phyloP scores from a whole-genome alignment of 257 asterid species.

The Primulina huaijiensis region DNA sequence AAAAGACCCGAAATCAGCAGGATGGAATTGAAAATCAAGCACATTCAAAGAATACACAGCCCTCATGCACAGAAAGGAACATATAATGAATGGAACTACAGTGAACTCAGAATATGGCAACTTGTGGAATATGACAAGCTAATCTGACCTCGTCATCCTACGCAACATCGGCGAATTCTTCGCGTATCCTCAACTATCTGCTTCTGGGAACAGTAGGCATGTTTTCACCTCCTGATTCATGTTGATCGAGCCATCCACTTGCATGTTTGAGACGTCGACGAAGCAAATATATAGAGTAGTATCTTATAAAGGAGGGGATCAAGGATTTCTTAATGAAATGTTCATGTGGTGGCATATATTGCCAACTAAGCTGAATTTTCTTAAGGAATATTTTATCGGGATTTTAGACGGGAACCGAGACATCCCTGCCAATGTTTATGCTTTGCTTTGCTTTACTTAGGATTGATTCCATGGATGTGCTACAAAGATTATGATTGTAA shows the following conservation, averaged over 20 bases:
- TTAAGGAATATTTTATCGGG: constrained; percentile 53
- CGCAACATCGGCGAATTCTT: constrained; percentile 67
- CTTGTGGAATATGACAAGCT: neutral
- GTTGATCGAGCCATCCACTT: constrained; percentile 84
- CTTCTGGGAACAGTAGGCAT: constrained; percentile 70
- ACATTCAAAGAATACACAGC: constrained; percentile 33
- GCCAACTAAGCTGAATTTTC: constrained; percentile 64
- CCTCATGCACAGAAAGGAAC: constrained; percentile 2
- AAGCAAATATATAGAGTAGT: constrained; percentile 41
- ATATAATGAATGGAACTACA: neutral
- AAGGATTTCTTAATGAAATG: constrained; percentile 73
- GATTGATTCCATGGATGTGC: constrained; percentile 82
- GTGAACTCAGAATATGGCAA: neutral
- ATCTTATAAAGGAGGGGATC: constrained; percentile 94
- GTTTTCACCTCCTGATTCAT: constrained; percentile 79
- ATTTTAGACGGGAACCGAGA: neutral
- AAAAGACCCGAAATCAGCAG: constrained; percentile 29
- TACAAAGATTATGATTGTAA: constrained; percentile 88
- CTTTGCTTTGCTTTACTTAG: constrained; percentile 73
- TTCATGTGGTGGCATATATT: constrained; percentile 93
- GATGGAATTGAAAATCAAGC: constrained; percentile 44
- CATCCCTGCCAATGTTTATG: constrained; percentile 69
- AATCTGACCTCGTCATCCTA: constrained; percentile 39
- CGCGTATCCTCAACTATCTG: constrained; percentile 76
- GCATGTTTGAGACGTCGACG: constrained; percentile 71